Evolutionary conservation across 192 early-diverging fungal species (phyloP).

Genomic region (Coemansia guatemalensis): DNA sequence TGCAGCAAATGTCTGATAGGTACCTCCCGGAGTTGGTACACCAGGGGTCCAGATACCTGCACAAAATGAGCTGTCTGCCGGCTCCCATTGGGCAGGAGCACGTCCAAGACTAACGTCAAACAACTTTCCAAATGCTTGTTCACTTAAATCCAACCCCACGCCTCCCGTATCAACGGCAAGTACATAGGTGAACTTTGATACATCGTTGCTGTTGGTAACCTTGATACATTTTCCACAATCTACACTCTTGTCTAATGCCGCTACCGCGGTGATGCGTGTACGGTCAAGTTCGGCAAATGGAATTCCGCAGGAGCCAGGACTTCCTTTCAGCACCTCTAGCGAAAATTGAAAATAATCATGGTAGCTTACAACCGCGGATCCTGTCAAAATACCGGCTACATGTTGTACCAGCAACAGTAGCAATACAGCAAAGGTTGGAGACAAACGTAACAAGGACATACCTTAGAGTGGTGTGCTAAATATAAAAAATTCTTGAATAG

Average conservation of each 20-base stretch:
- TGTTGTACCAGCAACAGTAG: neutral
- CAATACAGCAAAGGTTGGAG: neutral
- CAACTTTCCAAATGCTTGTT: constrained; percentile 49
- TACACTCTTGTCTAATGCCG: constrained; percentile 38
- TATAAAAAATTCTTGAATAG: no score
- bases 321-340: constrained; percentile 29
- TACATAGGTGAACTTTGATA: constrained; percentile 52
- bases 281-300: constrained; percentile 55
- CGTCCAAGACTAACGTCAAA: constrained; percentile 53
- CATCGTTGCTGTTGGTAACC: constrained; percentile 45
- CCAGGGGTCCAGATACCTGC: constrained; percentile 41
- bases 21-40: no score
- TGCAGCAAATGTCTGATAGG: neutral
- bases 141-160: constrained; percentile 54
- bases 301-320: constrained; percentile 61
- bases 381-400: constrained; percentile 19
- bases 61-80: constrained; percentile 45
- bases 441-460: neutral
- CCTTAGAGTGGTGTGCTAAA: neutral
- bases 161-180: constrained; percentile 59
- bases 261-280: constrained; percentile 57
- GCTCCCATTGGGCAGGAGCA: constrained; percentile 50
- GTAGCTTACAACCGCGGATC: constrained; percentile 47
- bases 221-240: constrained; percentile 58
- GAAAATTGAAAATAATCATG: constrained; percentile 54